Conservation (phyloP, 2,329 filamentous ascomycete species). For the Alternaria viburni region DNA sequence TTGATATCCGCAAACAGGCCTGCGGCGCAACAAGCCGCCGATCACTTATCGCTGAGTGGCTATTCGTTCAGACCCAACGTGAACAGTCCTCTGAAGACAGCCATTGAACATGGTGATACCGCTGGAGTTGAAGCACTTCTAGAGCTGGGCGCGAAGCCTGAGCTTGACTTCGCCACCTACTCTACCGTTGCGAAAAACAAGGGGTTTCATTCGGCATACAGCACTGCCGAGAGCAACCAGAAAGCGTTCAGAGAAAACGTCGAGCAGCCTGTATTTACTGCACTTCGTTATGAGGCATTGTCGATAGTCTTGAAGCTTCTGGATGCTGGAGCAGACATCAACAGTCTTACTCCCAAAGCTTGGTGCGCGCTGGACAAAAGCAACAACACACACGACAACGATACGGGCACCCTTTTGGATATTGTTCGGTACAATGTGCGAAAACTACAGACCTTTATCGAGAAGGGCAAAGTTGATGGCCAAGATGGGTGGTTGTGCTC, state of each 20-base stretch:
- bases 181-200: conserved; percentile 62
- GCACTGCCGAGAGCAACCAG: conserved; percentile 56
- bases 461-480: conserved; percentile 11
- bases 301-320: conserved; percentile 65
- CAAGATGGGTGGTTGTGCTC: neutral
- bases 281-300: conserved; percentile 60
- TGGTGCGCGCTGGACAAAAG: conserved; percentile 38
- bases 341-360: conserved; percentile 58
- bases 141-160: conserved; percentile 61
- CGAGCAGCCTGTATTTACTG: conserved; percentile 71
- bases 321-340: conserved; percentile 68
- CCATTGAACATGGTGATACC: conserved; percentile 41
- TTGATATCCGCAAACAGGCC: conserved; percentile 69
- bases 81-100: conserved; percentile 63
- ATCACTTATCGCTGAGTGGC: conserved; percentile 63
- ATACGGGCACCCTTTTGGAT: conserved; percentile 64
- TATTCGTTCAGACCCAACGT: conserved; percentile 44
- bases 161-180: conserved; percentile 64
- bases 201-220: conserved; percentile 42
- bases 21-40: conserved; percentile 68
- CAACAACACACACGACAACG: conserved; percentile 42
- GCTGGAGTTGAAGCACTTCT: conserved; percentile 55
- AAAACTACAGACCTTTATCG: conserved; percentile 10
- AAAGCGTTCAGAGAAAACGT: conserved; percentile 55
- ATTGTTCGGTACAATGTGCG: conserved; percentile 61